phyloP scores from a whole-genome alignment of 176 grass and related monocot genomes.

The Cenchrus americanus region DNA sequence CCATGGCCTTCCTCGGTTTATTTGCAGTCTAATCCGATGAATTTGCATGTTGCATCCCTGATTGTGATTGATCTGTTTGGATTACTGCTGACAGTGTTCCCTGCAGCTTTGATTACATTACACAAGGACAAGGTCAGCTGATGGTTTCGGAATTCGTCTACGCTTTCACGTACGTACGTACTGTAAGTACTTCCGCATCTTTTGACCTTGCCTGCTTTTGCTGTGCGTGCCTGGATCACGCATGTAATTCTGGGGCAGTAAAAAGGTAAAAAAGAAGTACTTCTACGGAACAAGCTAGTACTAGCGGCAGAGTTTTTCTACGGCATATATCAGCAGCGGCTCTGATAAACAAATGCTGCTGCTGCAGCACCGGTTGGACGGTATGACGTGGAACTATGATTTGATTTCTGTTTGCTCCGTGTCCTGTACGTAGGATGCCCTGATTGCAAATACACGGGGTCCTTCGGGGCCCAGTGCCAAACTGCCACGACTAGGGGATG shows the following conservation, averaged over 20 bases:
- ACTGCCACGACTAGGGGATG: not conserved
- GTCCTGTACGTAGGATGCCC: not conserved
- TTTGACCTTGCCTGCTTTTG: not conserved
- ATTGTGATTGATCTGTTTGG: constrained; percentile 22
- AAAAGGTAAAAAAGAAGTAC: not conserved
- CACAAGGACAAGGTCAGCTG: not conserved
- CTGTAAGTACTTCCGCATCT: not conserved
- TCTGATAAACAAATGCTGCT: not conserved
- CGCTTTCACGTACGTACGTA: not conserved
- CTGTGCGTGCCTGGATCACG: not conserved
- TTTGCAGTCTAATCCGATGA: constrained; percentile 36
- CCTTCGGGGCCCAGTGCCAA: not conserved
- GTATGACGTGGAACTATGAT: not conserved
- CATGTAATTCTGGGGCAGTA: not conserved
- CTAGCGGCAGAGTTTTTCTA: not conserved
- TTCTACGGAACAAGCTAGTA: too few species aligned
- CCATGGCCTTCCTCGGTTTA: not conserved
- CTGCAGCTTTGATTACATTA: not conserved
- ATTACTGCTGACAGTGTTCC: too few species aligned
- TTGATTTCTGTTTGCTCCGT: not conserved
- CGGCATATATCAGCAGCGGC: not conserved
- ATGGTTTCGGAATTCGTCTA: not conserved
- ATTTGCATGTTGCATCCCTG: not conserved
- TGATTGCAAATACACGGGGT: not conserved
- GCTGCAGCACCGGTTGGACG: not conserved